Base-by-base conservation (phyloP, 108 stramenopile genomes). In the Fistulifera pelliculosa region DNA sequence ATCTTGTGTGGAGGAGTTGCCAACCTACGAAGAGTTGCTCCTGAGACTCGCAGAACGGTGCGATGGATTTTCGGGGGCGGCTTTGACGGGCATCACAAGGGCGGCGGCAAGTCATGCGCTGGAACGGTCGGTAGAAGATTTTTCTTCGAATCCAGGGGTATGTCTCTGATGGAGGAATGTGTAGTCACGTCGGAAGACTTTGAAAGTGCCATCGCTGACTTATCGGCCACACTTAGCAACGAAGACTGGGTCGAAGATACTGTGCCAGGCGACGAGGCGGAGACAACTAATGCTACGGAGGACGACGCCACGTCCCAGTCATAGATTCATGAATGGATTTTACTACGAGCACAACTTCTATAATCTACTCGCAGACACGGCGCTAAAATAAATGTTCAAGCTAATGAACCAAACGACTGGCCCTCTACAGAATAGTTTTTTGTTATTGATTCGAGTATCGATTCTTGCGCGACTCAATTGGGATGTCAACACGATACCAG, bases 81-180 rank as follows among this genome's bases (percentile, higher is more conserved):
- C 72, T 3, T 52, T 91, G 2, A 83, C 85, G 42, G 89, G 83
- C 27, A 80, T 87, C 2, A 70, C 81, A 16, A 55, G 89, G 38
- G 89, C 89, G 15, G 89, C 89, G 0, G 89, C 89, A 42, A 81
- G 80, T 57, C 80, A 80, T 22, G 68, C 74, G 1, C 59, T 87
- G 48, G 85, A 91, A 63, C 58, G 85, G 31, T 81, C 83, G 27
- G 85, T 91, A 0, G 61, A 62, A 55, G 31, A 35, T 8, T 35
- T 35, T 35, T 35, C 31, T 6, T 8, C 8, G 31, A 35, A 35
- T 35, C 31, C 31, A 35, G 31, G 31, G 31, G 31, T 6, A 35
- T 35, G 3, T 45, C 44, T 17, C 44, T 45, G 5, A 17, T 45
- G 19, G 21, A 21, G 6, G 44, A 45, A 11, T 45, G 44, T 45